phyloP scores from a whole-genome alignment of 2,329 filamentous ascomycete species.

The Alternaria atra region DNA sequence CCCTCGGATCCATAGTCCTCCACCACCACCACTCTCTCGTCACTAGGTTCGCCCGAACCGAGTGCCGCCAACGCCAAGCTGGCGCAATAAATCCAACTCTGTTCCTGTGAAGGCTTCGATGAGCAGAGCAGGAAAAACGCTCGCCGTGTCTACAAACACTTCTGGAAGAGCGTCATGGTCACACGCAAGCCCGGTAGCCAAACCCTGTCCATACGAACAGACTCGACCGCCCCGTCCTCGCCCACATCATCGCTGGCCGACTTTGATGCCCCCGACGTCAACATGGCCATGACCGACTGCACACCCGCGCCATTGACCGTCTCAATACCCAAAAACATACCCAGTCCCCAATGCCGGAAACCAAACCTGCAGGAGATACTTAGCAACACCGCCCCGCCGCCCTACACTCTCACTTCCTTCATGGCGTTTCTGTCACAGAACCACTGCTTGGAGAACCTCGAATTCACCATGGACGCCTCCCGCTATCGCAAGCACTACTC shows the following conservation, averaged over 20 bases:
- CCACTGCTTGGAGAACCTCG: constrained; percentile 93
- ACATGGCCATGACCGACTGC: constrained; percentile 59
- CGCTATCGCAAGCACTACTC: constrained; percentile 77
- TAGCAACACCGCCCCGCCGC: constrained; percentile 82
- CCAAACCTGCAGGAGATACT: constrained; percentile 89
- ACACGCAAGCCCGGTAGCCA: constrained; percentile 41
- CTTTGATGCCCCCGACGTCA: constrained; percentile 58
- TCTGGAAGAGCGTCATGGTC: constrained; percentile 52
- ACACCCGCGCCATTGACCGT: constrained; percentile 59
- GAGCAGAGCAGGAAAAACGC: constrained; percentile 45
- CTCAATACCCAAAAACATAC: constrained; percentile 55
- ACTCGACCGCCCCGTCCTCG: constrained; percentile 45
- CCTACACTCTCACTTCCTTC: constrained; percentile 91
- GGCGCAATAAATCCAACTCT: constrained; percentile 48
- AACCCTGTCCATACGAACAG: constrained; percentile 44
- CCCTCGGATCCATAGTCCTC: constrained; percentile 5
- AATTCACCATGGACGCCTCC: constrained; percentile 94
- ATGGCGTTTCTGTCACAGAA: constrained; percentile 98
- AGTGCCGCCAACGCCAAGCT: constrained; percentile 48
- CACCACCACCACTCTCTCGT: constrained; percentile 13
- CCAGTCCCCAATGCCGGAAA: constrained; percentile 64
- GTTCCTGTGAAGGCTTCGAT: constrained; percentile 46
- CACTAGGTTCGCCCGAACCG: constrained; percentile 48
- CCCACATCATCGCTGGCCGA: constrained; percentile 43
- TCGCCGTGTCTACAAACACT: constrained; percentile 48